These are phyloP conservation scores for Emmonsia crescens DNA, from an alignment of 2,329 filamentous ascomycete genomes.

Conservation along the genomic window DNA sequence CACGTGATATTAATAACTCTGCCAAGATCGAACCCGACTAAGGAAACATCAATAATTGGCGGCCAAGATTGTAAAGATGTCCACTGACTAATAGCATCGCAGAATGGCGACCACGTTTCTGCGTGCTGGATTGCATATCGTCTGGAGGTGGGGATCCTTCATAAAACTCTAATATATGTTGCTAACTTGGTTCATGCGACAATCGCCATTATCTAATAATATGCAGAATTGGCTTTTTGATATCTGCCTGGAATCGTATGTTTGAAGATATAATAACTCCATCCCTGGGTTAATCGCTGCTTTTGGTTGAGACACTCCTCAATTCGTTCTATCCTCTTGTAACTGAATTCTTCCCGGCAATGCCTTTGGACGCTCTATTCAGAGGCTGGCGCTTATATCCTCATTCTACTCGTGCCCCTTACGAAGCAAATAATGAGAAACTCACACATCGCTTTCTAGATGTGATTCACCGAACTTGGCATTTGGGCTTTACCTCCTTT, in stretches of 20 bases:
- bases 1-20: background rate
- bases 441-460: conserved; percentile 22
- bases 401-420: conserved; percentile 4
- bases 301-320: no score
- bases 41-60: background rate
- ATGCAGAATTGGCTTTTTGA: background rate
- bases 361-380: conserved; percentile 10
- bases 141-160: background rate
- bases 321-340: background rate
- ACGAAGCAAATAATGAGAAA: conserved; percentile 20
- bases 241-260: background rate
- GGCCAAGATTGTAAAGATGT: background rate
- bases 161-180: background rate
- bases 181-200: background rate
- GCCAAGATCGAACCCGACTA: no score
- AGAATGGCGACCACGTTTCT: background rate
- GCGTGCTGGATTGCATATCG: background rate
- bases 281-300: background rate
- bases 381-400: conserved; percentile 4
- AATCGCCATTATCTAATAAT: background rate
- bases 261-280: background rate
- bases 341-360: background rate
- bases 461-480: conserved; percentile 39
- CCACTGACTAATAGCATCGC: background rate
- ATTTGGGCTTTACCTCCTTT: conserved; percentile 55